Conservation (phyloP, 2,329 filamentous ascomycete genomes). For the Aspergillus caelatus region DNA sequence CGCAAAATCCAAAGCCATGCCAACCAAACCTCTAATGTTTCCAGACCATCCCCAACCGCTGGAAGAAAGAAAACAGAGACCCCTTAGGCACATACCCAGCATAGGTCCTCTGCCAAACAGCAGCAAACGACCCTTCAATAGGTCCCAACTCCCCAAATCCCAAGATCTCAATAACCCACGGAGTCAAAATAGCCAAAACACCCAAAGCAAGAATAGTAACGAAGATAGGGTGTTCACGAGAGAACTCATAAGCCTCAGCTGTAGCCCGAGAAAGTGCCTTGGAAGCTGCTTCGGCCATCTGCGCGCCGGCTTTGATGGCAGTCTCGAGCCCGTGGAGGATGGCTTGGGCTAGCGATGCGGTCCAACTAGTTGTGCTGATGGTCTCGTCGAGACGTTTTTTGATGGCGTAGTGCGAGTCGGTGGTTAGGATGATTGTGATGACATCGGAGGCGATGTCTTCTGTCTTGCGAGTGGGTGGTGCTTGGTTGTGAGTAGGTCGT, state of each 20-base stretch:
- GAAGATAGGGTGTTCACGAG: constrained; percentile 27
- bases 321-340: too few species aligned
- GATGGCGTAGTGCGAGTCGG: too few species aligned
- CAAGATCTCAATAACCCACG: constrained; percentile 29
- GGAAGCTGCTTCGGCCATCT: constrained; percentile 19
- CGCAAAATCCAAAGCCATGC: too few species aligned
- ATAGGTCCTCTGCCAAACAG: constrained; percentile 44
- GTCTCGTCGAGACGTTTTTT: too few species aligned
- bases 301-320: background rate
- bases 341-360: too few species aligned
- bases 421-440: too few species aligned
- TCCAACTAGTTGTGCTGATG: too few species aligned
- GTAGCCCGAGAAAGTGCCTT: constrained; percentile 19
- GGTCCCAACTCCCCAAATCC: constrained; percentile 32
- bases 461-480: too few species aligned
- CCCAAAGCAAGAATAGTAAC: constrained; percentile 29
- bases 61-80: constrained; percentile 48
- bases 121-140: constrained; percentile 40
- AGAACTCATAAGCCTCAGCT: constrained; percentile 21
- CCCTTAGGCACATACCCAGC: constrained; percentile 43
- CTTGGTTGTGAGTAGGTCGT: too few species aligned
- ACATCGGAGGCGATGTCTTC: too few species aligned
- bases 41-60: constrained; percentile 46
- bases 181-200: constrained; percentile 25
- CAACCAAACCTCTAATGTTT: background rate